These are phyloP conservation scores for Diaporthe velutina DNA, from an alignment of 2,329 filamentous ascomycete species.

Conservation along the genomic window DNA sequence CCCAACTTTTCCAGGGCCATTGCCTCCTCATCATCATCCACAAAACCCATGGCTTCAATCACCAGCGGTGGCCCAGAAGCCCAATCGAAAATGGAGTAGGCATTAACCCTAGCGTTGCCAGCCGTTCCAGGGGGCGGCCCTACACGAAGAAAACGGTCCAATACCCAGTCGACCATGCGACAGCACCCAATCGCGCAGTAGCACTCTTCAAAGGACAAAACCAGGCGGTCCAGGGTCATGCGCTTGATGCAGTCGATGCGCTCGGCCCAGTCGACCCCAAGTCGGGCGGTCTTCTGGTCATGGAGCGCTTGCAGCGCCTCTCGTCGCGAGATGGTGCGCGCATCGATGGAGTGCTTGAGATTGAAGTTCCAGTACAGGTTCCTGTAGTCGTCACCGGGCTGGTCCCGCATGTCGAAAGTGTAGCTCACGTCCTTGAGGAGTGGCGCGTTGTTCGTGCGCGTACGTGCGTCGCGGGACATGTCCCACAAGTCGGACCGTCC, in stretches of 20 bases:
- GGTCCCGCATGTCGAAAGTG: constrained; percentile 36
- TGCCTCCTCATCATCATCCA: not conserved
- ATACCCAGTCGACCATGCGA: constrained; percentile 31
- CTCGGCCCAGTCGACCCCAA: constrained; percentile 30
- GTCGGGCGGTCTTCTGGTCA: not conserved
- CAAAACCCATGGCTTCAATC: constrained; percentile 24
- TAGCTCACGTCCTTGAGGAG: constrained; percentile 35
- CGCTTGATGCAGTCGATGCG: constrained; percentile 29
- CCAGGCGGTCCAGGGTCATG: constrained; percentile 31
- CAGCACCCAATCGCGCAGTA: constrained; percentile 34
- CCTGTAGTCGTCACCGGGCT: not conserved
- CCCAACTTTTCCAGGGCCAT: not conserved
- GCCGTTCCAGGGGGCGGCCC: constrained; percentile 11
- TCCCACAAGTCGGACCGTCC: not conserved
- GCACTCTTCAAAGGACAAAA: constrained; percentile 30
- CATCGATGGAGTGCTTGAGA: not conserved
- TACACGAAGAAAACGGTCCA: not conserved
- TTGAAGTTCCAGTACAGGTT: not conserved
- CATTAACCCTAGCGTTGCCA: not conserved
- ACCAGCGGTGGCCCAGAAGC: not conserved
- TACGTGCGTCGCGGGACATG: not conserved
- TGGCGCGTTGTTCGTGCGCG: not conserved
- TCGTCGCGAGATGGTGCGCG: not conserved
- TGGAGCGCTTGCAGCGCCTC: constrained; percentile 23
- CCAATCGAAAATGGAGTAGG: constrained; percentile 16